These are phyloP conservation scores for Discostella stelligera DNA, from an alignment of 352 stramenopile species.

Conservation along the genomic window DNA sequence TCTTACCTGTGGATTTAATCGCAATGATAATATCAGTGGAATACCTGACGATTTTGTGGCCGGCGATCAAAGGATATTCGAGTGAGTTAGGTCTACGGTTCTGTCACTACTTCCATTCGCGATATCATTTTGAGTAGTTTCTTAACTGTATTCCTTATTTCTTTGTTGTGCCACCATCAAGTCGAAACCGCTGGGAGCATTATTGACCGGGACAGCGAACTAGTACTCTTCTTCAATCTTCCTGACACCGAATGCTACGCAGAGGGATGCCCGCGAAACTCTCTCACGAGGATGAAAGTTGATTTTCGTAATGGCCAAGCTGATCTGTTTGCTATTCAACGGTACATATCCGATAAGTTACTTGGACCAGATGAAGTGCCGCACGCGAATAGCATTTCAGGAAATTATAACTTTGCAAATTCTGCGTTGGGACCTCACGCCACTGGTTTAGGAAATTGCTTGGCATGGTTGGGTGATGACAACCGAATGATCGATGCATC, in stretches of 20 bases:
- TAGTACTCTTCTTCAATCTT: constrained; percentile 65
- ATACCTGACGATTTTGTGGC: constrained; percentile 63
- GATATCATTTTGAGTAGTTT: neutral
- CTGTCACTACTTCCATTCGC: neutral
- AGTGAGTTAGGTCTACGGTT: constrained; percentile 13
- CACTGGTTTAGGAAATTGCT: constrained; percentile 40
- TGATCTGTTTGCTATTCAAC: constrained; percentile 57
- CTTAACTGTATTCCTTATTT: neutral
- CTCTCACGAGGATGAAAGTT: constrained; percentile 44
- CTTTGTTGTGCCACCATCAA: neutral
- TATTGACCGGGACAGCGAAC: constrained; percentile 59
- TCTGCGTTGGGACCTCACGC: constrained; percentile 7
- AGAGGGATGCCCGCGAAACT: constrained; percentile 46
- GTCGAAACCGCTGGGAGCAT: constrained; percentile 63
- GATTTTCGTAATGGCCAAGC: constrained; percentile 61
- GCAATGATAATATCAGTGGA: constrained; percentile 37
- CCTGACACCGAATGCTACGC: neutral
- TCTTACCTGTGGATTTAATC: neutral
- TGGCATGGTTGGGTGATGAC: constrained; percentile 58
- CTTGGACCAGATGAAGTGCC: constrained; percentile 46
- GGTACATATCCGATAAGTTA: constrained; percentile 60
- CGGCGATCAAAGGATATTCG: constrained; percentile 57
- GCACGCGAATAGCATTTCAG: constrained; percentile 24
- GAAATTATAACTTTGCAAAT: neutral
- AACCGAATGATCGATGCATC: constrained; percentile 59